Base-by-base conservation (phyloP, 495 filamentous ascomycete genomes). In the Aspergillus affinis region DNA sequence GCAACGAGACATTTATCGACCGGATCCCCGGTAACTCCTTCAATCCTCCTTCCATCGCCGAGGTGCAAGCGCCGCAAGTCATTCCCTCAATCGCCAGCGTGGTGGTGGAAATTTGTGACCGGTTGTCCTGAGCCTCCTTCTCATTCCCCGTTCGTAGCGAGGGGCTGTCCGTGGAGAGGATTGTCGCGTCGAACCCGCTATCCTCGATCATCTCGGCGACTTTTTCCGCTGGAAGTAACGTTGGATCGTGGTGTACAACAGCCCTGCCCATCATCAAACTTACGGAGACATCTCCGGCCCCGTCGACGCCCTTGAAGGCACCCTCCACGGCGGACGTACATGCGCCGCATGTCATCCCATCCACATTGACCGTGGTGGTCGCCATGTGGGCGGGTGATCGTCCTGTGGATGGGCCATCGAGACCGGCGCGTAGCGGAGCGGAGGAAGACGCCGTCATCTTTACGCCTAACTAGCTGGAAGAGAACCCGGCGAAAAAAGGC, bases 51-150 rank as follows among this genome's bases (percentile, higher is more conserved):
- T 97, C 91, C 19, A 98, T 84, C 0, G 93, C 91, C 52, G 91
- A 90, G 8, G 93, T 96, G 68, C 93, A 98, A 36, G 93, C 92
- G 48, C 93, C 93, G 68, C 93, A 97, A 7, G 94, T 98, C 94
- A 98, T 98, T 26, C 94, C 94, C 63, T 92, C 90, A n/a, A 98
- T 87, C 18, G 90, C 87, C 48, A 98, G 75, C 0, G 90, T 98
- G 10, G 92, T 97, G 5, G 82, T 86, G 9, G 86, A 86, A 18
- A 84, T 59, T 29, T 46, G 54, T 68, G 63, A 21, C 63, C 62
- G 51, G 29, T 73, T 56, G 60, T 68, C 62, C 58, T 75, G 57
- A 17, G 12, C 23, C 48, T 64, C 41, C 55, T 69, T 55, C 46
- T 64, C 63, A 20, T 62, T 64, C 17, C 71, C 68, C 55, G 56